These are phyloP conservation scores for Aspergillus pseudonomiae DNA, from an alignment of 2,329 filamentous ascomycete species.

Conservation along the genomic window DNA sequence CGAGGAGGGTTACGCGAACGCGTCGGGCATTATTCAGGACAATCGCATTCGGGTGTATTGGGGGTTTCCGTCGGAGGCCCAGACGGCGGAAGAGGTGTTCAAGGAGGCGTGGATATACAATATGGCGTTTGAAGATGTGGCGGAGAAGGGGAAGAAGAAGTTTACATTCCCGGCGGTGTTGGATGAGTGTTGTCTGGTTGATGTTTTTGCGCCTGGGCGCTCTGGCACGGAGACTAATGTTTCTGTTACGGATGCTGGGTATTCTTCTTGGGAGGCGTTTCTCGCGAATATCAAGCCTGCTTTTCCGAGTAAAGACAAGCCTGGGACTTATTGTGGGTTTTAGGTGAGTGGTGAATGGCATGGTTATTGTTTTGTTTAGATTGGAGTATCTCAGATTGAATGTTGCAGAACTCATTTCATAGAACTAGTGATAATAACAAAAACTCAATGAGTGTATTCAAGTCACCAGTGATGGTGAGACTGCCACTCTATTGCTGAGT, in stretches of 20 bases:
- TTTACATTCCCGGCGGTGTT: background rate
- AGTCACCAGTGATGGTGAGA: background rate
- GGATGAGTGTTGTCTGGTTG: background rate
- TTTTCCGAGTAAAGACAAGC: background rate
- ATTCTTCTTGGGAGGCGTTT: background rate
- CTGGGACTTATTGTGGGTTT: background rate
- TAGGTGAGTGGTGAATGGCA: background rate
- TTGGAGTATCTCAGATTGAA: background rate
- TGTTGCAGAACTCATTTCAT: background rate
- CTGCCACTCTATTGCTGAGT: slow-evolving; percentile 2
- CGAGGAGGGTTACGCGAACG: background rate
- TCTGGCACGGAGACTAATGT: background rate
- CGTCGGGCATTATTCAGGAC: background rate
- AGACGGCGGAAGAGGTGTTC: background rate
- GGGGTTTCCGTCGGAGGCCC: background rate
- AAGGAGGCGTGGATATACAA: background rate
- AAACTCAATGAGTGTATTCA: background rate
- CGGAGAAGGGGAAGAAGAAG: background rate
- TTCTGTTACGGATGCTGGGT: background rate
- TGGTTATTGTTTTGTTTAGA: background rate
- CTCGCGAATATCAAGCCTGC: background rate
- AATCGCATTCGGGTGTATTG: background rate
- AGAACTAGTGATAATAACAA: background rate
- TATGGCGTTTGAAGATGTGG: background rate
- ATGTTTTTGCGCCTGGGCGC: background rate